phyloP scores from a whole-genome alignment of 2,329 filamentous ascomycete genomes.

The Epichloe coenophiala region DNA sequence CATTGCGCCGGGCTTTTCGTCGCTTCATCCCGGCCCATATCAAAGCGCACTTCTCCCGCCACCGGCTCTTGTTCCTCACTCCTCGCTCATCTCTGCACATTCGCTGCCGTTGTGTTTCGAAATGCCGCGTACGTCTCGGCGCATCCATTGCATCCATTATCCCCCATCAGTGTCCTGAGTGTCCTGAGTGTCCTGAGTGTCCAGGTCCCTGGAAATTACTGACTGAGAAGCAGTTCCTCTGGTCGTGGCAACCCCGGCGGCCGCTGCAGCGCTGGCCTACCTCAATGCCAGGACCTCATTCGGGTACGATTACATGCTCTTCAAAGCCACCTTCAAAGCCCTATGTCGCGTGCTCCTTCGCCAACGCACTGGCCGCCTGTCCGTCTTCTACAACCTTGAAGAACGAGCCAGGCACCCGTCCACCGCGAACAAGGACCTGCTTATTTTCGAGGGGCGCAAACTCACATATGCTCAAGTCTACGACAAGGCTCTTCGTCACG shows the following conservation, averaged over 20 bases:
- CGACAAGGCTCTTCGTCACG: constrained; percentile 56
- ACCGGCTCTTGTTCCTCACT: background rate
- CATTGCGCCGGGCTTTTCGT: background rate
- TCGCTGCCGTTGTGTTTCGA: background rate
- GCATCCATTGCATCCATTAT: background rate
- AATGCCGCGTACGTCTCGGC: background rate
- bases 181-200: background rate
- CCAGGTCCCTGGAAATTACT: background rate
- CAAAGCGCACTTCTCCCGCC: background rate
- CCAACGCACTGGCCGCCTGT: constrained; percentile 47
- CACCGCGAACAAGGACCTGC: constrained; percentile 40
- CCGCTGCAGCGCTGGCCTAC: constrained; percentile 58
- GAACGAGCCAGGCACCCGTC: constrained; percentile 39
- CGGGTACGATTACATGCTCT: constrained; percentile 49
- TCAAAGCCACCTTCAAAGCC: constrained; percentile 40
- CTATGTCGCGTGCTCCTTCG: constrained; percentile 29
- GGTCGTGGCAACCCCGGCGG: constrained; percentile 43
- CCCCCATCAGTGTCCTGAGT: background rate
- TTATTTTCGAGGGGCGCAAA: constrained; percentile 53
- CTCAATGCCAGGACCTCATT: constrained; percentile 58
- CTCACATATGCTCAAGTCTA: constrained; percentile 72
- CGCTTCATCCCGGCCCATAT: background rate
- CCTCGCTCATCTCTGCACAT: no score
- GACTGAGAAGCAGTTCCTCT: constrained; percentile 31
- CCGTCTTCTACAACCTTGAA: constrained; percentile 65